phyloP scores from a whole-genome alignment of 2,329 filamentous ascomycete genomes.

The Xylaria multiplex region DNA sequence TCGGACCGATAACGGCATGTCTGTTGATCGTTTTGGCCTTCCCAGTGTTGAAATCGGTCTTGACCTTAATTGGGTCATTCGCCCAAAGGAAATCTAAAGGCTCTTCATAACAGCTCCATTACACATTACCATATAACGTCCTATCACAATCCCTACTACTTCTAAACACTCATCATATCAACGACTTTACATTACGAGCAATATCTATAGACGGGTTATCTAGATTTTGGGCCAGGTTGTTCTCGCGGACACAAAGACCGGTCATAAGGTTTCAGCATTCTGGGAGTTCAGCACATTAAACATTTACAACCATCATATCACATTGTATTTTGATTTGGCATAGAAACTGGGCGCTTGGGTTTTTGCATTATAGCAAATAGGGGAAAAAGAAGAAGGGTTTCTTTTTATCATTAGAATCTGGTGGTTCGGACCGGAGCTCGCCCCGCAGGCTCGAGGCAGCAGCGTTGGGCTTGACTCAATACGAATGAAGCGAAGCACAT shows the following conservation, averaged over 20 bases:
- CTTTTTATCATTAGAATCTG: conserved; percentile 2
- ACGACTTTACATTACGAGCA: conserved; percentile 23
- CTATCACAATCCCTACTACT: background rate
- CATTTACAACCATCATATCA: conserved; percentile 23
- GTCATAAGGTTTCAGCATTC: conserved; percentile 27
- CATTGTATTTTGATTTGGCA: conserved; percentile 23
- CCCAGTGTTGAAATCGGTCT: conserved; percentile 49
- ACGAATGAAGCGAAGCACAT: conserved; percentile 15
- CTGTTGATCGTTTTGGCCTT: conserved; percentile 44
- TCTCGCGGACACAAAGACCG: conserved; percentile 32
- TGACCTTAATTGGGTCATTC: conserved; percentile 60
- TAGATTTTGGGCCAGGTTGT: conserved; percentile 29
- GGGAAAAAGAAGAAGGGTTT: background rate
- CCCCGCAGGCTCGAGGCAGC: conserved; percentile 21
- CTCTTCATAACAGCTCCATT: background rate
- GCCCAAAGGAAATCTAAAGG: conserved; percentile 33
- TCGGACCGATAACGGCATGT: conserved; percentile 42
- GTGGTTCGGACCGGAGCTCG: background rate
- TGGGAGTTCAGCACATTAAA: conserved; percentile 22
- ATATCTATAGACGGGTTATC: conserved; percentile 19
- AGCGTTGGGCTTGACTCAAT: conserved; percentile 17
- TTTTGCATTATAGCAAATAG: background rate
- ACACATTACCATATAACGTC: background rate
- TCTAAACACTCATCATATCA: background rate
- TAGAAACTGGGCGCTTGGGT: conserved; percentile 16